phyloP scores from a whole-genome alignment of 768 basidiomycete species.

The Antrodiella citrinella region DNA sequence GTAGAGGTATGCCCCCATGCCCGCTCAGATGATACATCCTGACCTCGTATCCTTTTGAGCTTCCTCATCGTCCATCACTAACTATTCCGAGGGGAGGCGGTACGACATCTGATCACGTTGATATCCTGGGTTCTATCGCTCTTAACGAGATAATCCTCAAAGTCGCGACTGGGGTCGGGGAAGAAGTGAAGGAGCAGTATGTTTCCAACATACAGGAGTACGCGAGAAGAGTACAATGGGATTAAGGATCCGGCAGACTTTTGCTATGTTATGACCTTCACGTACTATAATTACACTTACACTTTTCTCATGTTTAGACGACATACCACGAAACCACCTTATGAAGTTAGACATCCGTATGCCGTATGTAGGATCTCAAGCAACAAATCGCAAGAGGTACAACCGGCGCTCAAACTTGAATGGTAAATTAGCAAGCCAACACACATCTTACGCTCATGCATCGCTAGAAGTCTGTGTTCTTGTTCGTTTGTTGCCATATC shows the following conservation, averaged over 20 bases:
- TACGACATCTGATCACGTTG: conserved; percentile 87
- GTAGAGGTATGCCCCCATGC: conserved; percentile 56
- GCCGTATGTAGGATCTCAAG: too few species aligned
- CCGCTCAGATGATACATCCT: background rate
- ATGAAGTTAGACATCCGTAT: too few species aligned
- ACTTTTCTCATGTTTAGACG: too few species aligned
- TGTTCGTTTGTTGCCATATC: too few species aligned
- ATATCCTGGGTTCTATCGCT: conserved; percentile 54
- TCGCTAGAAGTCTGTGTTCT: too few species aligned
- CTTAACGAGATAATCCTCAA: conserved; percentile 89
- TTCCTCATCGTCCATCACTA: conserved; percentile 69
- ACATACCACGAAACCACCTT: too few species aligned
- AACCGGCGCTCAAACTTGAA: too few species aligned
- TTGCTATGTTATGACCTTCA: background rate
- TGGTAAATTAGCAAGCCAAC: too few species aligned
- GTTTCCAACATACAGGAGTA: conserved; percentile 79
- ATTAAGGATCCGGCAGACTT: conserved; percentile 20
- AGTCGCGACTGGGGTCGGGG: conserved; percentile 76
- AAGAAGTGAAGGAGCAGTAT: conserved; percentile 61
- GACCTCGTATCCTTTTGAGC: conserved; percentile 30
- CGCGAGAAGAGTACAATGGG: conserved; percentile 69
- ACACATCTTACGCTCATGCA: too few species aligned
- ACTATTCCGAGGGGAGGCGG: conserved; percentile 84
- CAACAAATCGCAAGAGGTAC: too few species aligned
- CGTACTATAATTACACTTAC: background rate